Conservation (phyloP, 2,329 filamentous ascomycete genomes). For the Dothidotthia symphoricarpi region DNA sequence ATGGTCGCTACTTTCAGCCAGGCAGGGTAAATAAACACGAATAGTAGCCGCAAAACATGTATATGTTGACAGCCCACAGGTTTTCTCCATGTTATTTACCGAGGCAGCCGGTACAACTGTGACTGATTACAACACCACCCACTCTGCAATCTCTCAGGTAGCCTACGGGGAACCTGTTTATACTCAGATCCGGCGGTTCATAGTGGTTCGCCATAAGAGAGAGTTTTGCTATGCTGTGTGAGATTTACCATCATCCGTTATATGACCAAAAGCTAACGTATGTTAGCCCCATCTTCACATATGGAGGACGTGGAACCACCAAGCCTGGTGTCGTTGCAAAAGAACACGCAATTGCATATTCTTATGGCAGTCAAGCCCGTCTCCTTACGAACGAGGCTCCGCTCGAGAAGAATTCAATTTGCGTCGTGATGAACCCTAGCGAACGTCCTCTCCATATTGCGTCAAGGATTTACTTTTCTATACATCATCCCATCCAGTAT, state of each 20-base stretch:
- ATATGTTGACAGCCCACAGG: not conserved
- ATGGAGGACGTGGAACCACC: constrained; percentile 32
- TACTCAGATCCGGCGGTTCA: constrained; percentile 12
- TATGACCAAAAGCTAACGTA: not conserved
- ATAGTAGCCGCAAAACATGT: not conserved
- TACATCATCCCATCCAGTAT: constrained; percentile 45
- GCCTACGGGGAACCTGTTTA: constrained; percentile 5
- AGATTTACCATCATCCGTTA: not conserved
- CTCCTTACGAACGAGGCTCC: constrained; percentile 26
- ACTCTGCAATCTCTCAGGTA: not conserved
- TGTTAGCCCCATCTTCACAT: constrained; percentile 42
- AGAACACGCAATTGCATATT: constrained; percentile 42
- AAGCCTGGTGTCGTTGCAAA: constrained; percentile 35
- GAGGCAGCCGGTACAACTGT: constrained; percentile 2
- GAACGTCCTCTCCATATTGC: constrained; percentile 14
- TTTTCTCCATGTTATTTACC: constrained; percentile 8
- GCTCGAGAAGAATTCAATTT: constrained; percentile 38
- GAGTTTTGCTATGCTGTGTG: constrained; percentile 18
- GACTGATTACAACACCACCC: constrained; percentile 1
- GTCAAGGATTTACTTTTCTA: constrained; percentile 30
- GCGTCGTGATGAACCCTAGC: constrained; percentile 18
- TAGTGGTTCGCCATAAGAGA: constrained; percentile 8
- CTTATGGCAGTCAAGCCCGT: constrained; percentile 7
- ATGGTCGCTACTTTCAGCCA: constrained; percentile 2
- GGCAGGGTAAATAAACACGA: constrained; percentile 2